Conservation (phyloP, 768 basidiomycete genomes). For the Galerina marginata region DNA sequence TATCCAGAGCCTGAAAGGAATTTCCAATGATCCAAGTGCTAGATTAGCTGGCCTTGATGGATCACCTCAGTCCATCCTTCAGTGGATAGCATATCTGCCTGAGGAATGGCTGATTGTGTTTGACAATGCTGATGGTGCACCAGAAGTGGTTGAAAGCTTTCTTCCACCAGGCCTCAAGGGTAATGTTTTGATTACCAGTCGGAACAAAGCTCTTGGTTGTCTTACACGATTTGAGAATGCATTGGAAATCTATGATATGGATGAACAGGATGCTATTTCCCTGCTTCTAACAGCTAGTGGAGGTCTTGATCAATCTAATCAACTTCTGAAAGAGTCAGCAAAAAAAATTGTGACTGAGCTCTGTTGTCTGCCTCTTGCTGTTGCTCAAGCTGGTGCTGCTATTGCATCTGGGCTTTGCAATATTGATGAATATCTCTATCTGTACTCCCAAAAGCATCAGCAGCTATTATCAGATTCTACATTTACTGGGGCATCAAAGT, state of each 20-base stretch:
- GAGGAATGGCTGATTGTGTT: too few relatives aligned
- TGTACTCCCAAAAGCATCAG: neutral
- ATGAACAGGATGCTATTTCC: constrained; percentile 19
- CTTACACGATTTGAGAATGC: neutral
- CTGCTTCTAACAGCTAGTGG: constrained; percentile 23
- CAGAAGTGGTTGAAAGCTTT: too few relatives aligned
- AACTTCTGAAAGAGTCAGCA: neutral
- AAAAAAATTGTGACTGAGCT: constrained; percentile 13
- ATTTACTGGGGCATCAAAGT: constrained; percentile 16
- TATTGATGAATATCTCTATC: constrained; percentile 17
- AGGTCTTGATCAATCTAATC: neutral
- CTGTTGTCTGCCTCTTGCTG: constrained; percentile 4
- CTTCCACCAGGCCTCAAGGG: too few relatives aligned
- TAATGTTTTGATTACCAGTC: too few relatives aligned
- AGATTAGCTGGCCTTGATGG: neutral
- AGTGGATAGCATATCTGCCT: neutral
- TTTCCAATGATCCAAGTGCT: neutral
- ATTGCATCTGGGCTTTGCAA: constrained; percentile 17
- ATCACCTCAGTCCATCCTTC: constrained; percentile 5
- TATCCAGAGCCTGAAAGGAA: neutral
- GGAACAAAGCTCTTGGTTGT: neutral
- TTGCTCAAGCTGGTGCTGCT: constrained; percentile 26
- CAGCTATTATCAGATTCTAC: constrained; percentile 10
- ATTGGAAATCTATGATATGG: constrained; percentile 18
- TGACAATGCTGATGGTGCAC: too few relatives aligned